Evolutionary conservation across 2,329 filamentous ascomycete species (phyloP).

Genomic region (Lachnellula cervina): DNA sequence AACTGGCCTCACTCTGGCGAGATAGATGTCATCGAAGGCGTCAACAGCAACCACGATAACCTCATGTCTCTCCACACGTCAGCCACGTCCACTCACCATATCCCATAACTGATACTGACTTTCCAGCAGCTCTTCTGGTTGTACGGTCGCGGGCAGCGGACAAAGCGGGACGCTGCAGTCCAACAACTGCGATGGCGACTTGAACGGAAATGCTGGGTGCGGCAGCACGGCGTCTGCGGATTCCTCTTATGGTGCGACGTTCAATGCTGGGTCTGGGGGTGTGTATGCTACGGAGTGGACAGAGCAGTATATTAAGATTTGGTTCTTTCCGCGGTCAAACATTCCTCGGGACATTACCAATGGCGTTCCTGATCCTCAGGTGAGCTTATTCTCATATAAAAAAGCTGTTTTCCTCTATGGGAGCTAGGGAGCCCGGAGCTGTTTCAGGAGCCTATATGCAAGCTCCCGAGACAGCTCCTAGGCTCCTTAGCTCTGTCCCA

Average conservation of each 20-base stretch:
- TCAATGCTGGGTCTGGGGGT: conserved; percentile 60
- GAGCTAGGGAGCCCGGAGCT: too few relatives aligned
- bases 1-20: conserved; percentile 61
- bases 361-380: conserved; percentile 4
- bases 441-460: too few relatives aligned
- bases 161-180: conserved; percentile 16
- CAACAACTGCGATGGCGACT: conserved; percentile 12
- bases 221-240: conserved; percentile 42
- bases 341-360: neutral
- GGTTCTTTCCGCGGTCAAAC: neutral
- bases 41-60: conserved; percentile 43
- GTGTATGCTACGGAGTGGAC: conserved; percentile 63
- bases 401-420: too few relatives aligned
- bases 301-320: neutral
- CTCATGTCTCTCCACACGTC: conserved; percentile 62
- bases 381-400: too few relatives aligned
- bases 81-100: neutral
- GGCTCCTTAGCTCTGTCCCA: too few relatives aligned
- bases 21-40: conserved; percentile 59
- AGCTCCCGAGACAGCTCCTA: too few relatives aligned
- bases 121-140: conserved; percentile 1
- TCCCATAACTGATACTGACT: neutral
- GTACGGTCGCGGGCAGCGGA: conserved; percentile 33
- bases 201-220: conserved; percentile 35
- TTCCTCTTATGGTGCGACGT: conserved; percentile 52